Base-by-base conservation (phyloP, 2,329 filamentous ascomycete genomes). In the Gaeumannomyces sp. region DNA sequence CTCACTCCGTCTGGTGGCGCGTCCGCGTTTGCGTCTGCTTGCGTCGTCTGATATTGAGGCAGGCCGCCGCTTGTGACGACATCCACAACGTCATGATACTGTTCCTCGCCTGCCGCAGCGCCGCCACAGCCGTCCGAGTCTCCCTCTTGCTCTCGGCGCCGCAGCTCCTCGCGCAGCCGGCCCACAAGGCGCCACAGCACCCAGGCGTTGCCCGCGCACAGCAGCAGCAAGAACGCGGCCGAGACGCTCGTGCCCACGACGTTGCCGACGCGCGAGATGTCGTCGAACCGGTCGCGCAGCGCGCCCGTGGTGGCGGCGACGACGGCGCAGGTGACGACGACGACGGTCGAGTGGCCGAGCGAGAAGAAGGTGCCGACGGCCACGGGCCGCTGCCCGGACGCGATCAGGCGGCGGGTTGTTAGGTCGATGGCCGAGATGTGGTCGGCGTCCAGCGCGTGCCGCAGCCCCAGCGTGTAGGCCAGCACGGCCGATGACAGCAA, bases 361-460 rank as follows among this genome's bases (percentile, higher is more conserved):
- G 90, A 94, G 80, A 99, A 98, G 75, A 92, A 98, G 1, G 92
- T 97, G 59, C 94, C 95, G 1, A 98, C 94, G 0, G 93, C 94
- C 14, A 96, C 93, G 2, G 94, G 93, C 1, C 86, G 86, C 73
- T 95, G 92, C 25, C 92, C 93, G 0, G 91, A 85, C 0, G 93
- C 93, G 53, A 98, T 87, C 29, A 98, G 85, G 8, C 94, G 88
- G 3, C 95, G 85, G 0, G 95, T 98, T 89, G 96, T 96, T 53
- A 98, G 84, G 76, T 98, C 94, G 71, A 98, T 99, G 68, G 93
- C 94, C 71, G 78, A 77, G 71, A 84, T 85, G 75, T 98, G 95
- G 76, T 98, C 94, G n/a, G 94, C 95, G 73, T 98, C 95, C 59
- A 98, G 86, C n/a, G 94, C 94, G 80, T 98, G 94, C 58, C 94